Percentiles rank a stretch among this genome's conserved stretches.
Conservation (phyloP, 2,329 filamentous ascomycete species). For the Mollisiaceae sp. region DNA sequence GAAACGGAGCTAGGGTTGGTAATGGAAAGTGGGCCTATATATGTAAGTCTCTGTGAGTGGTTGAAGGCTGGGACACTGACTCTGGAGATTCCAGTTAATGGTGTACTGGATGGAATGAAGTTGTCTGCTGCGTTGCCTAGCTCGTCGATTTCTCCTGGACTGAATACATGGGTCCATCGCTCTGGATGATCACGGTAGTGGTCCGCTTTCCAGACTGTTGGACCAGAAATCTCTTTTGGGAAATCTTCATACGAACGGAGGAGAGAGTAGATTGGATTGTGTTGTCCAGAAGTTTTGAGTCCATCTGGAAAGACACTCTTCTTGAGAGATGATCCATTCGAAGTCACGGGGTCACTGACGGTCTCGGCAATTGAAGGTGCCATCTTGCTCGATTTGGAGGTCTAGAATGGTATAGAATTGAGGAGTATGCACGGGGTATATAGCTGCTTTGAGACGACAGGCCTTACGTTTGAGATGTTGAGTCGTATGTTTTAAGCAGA, state of each 20-base stretch:
- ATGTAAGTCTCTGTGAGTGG: neutral
- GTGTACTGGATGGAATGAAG: slow-evolving; percentile 68
- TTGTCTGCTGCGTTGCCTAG: slow-evolving; percentile 69
- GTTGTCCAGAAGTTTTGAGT: slow-evolving; percentile 66
- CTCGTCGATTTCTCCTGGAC: slow-evolving; percentile 67
- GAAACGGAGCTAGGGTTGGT: slow-evolving; percentile 57
- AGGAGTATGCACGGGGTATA: neutral
- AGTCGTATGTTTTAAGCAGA: too few species aligned
- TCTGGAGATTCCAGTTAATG: slow-evolving; percentile 73
- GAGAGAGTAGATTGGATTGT: slow-evolving; percentile 67
- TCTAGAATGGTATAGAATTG: neutral
- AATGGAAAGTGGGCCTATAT: slow-evolving; percentile 43
- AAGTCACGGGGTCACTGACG: neutral
- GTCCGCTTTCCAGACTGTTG: slow-evolving; percentile 69
- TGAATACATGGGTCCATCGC: slow-evolving; percentile 74
- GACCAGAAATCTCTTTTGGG: slow-evolving; percentile 71
- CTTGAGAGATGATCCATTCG: slow-evolving; percentile 12
- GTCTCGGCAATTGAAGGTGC: neutral
- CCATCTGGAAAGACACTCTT: slow-evolving; percentile 42
- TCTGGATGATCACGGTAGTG: slow-evolving; percentile 40
- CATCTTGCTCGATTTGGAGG: neutral
- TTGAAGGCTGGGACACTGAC: slow-evolving; percentile 39
- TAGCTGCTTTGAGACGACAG: neutral
- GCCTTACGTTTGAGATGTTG: neutral
- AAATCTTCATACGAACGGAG: slow-evolving; percentile 71